Base-by-base conservation (phyloP, 306 rosid species). In the Arachis hypogaea region DNA sequence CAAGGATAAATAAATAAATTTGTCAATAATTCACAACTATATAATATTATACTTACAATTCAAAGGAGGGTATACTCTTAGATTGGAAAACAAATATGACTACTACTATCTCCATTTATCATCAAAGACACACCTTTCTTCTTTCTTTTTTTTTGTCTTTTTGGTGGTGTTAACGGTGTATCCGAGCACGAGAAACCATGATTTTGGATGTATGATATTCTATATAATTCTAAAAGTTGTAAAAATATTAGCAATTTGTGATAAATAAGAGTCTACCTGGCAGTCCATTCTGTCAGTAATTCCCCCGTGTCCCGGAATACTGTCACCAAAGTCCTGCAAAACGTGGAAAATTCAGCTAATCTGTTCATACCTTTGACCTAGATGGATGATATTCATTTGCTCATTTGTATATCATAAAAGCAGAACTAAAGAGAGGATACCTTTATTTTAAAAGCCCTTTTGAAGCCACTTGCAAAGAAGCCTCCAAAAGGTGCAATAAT, bases 291-390 rank as follows among this genome's bases (percentile, higher is more conserved):
- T 87, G 79, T 95, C 98, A 42, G 99, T 95, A 74, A 95, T 88
- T 83, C 98, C 99, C 77, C 99, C 99, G 36, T 95, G 99, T 51
- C 98, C 99, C 2, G 99, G 99, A 78, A 95, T 95, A 78, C 99
- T 95, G 69, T 95, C 97, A 28, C 99, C 99, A 83, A 95, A 95
- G 77, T 95, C 99, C 99, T 95, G 85, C 77, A 18, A 66, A 50
- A 83, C 72, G 60, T 69, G 63, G 41, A 68, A 63, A 63, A 60
- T 5, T 16, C 43, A 56, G 40, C 58, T 56, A 63, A 52, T 73
- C 33, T 63, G 50, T 73, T 73, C 45, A 62, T 57, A 73, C 47
- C 61, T 43, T n/a, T 28, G 68, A 38, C 50, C 41, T 67, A 67
- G 68, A 67, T 67, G 47, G 42, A 76, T 43, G 3, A 78, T 58